phyloP scores from a whole-genome alignment of 2,329 filamentous ascomycete genomes.

The Aspergillus neoniger region DNA sequence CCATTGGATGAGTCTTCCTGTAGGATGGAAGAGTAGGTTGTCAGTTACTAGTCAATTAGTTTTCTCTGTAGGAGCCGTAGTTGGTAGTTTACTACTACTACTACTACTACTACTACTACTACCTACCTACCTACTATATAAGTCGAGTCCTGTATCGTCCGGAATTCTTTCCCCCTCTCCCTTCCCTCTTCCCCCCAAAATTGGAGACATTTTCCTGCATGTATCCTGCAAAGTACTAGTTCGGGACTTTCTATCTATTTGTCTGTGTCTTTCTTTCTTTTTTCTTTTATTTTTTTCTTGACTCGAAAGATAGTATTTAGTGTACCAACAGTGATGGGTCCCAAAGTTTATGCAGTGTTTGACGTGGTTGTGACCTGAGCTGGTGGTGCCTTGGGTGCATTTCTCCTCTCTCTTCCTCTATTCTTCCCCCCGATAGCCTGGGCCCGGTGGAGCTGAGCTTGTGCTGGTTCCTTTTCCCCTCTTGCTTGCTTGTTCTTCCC shows the following conservation, averaged over 20 bases:
- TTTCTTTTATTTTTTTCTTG: too few species aligned
- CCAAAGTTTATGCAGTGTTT: background rate
- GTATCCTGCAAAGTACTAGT: too few species aligned
- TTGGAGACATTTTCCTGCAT: too few species aligned
- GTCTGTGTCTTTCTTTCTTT: too few species aligned
- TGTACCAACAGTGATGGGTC: too few species aligned
- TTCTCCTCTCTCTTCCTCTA: too few species aligned
- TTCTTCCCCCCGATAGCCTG: background rate
- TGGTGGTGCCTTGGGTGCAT: too few species aligned
- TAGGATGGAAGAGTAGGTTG: too few species aligned
- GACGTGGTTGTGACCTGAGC: background rate
- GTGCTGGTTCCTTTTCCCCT: constrained; percentile 1
- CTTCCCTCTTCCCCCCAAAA: background rate
- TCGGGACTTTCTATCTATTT: too few species aligned
- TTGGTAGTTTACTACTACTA: background rate
- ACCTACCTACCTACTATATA: background rate
- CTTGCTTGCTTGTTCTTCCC: background rate
- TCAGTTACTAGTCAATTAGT: too few species aligned
- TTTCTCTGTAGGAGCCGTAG: background rate
- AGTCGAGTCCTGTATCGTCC: background rate
- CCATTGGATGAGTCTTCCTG: background rate
- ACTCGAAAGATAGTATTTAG: too few species aligned
- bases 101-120: too few species aligned
- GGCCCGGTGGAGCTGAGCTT: constrained; percentile 9
- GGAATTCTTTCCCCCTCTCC: background rate